These are phyloP conservation scores for Beauveria medogensis DNA, from an alignment of 2,329 filamentous ascomycete genomes.

Conservation along the genomic window DNA sequence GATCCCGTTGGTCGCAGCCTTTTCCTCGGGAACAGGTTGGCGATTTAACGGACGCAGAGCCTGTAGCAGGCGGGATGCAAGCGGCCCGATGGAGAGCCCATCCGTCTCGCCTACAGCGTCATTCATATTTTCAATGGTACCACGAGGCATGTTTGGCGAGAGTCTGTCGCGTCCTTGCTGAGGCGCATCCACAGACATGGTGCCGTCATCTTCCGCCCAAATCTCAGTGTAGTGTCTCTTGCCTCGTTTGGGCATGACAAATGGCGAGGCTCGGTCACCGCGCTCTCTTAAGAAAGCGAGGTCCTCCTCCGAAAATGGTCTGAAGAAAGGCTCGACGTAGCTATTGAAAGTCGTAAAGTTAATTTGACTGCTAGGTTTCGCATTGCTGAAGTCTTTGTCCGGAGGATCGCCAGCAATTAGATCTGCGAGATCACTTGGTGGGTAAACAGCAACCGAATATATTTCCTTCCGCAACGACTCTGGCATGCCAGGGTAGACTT, in stretches of 20 bases:
- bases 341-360: conserved; percentile 88
- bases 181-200: conserved; percentile 62
- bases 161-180: conserved; percentile 56
- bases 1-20: conserved; percentile 42
- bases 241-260: conserved; percentile 77
- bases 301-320: conserved; percentile 85
- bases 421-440: conserved; percentile 69
- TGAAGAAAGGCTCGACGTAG: conserved; percentile 86
- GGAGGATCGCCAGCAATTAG: conserved; percentile 83
- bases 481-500: conserved; percentile 65
- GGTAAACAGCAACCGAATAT: conserved; percentile 79
- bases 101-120: conserved; percentile 85
- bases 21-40: conserved; percentile 47
- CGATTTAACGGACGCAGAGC: conserved; percentile 71
- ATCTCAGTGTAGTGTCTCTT: conserved; percentile 80
- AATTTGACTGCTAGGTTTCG: conserved; percentile 90
- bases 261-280: conserved; percentile 75
- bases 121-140: conserved; percentile 76
- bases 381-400: conserved; percentile 90
- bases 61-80: conserved; percentile 74
- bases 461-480: conserved; percentile 82
- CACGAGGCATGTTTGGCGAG: conserved; percentile 73
- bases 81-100: conserved; percentile 77
- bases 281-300: conserved; percentile 85
- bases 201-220: conserved; percentile 90